Base-by-base conservation (phyloP, 106 monocot genomes). In the Iris macrosiphon region DNA sequence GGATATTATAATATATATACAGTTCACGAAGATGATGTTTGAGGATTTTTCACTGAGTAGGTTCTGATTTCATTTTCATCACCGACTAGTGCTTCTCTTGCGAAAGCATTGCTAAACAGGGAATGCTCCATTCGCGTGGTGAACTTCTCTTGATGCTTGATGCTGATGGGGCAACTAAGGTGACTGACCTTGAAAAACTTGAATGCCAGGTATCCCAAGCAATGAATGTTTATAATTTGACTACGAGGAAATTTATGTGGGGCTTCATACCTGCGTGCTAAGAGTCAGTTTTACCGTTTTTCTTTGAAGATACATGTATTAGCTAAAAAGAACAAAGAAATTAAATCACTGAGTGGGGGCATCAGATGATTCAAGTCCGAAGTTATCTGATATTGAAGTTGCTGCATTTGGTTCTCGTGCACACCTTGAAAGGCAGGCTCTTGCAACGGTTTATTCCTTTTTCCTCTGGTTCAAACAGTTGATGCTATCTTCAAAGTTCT, bases 91-190 rank as follows among this genome's bases (percentile, higher is more conserved):
- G 62, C 51, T 77, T 55, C 68, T 52, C 21, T 34, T 55, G 58
- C 54, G 70, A 68, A 71, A 58, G 65, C 60, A 70, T 75, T 72
- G 37, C 26, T 52, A 68, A 70, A 71, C 66, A 98, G 98, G 98
- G 98, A 47, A 98, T 98, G 90, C 72, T 98, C 16, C 98, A 91
- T 77, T 86, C 86, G 47, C 82, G 98, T 64, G 98, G 98, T 45
- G 77, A 98, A 56, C 62, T 98, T 35, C 75, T 98, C 41, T 62
- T 98, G 20, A 98, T 98, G 98, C 91, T 98, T 72, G 98, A 98
- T 71, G 98, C 98, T 73, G 98, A 98, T 78, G 98, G 98, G 9
- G 98, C 98, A 60, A 98, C 91, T 24, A 91, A 90, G 60, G 64
- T 98, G 19, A 91, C 91, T 45, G 98, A 91, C 60, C 41, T 98